phyloP scores from a whole-genome alignment of 768 basidiomycete species.

The Antrodiella citrinella region DNA sequence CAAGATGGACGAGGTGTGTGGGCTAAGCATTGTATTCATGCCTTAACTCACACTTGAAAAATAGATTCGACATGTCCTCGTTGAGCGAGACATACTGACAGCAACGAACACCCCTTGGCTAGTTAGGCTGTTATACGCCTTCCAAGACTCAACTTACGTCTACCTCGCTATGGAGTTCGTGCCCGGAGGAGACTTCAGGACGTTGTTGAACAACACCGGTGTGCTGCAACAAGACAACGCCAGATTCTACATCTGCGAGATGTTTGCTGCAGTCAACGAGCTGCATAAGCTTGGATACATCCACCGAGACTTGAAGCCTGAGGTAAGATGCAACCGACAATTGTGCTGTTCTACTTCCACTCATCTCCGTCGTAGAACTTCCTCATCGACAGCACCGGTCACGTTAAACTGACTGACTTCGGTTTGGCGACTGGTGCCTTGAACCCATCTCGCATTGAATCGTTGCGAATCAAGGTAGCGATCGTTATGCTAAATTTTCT shows the following conservation, averaged over 20 bases:
- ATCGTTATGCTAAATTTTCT: no score
- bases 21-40: background rate
- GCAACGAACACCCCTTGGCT: constrained; percentile 98
- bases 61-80: constrained; percentile 95
- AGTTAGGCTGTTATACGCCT: constrained; percentile 89
- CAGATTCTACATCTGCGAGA: constrained; percentile 93
- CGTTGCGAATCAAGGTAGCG: constrained; percentile 81
- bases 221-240: constrained; percentile 97
- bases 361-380: constrained; percentile 61
- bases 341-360: background rate
- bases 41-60: no score
- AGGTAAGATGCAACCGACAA: constrained; percentile 43
- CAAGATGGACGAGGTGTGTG: constrained; percentile 94
- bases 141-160: constrained; percentile 86
- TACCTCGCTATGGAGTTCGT: constrained; percentile 99
- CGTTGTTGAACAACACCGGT: constrained; percentile 94
- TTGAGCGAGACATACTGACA: constrained; percentile 95
- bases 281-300: constrained; percentile 97
- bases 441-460: constrained; percentile 91
- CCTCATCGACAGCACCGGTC: constrained; percentile 89
- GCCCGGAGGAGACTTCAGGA: constrained; percentile 96
- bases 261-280: constrained; percentile 92
- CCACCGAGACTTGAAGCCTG: constrained; percentile 96
- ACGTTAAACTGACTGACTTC: constrained; percentile 97
- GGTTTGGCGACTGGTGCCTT: constrained; percentile 94